Evolutionary conservation across 2,329 filamentous ascomycete species (phyloP), one percentile per base, ranked within the genome.

Genomic region (Pyrenochaeta sp.): DNA sequence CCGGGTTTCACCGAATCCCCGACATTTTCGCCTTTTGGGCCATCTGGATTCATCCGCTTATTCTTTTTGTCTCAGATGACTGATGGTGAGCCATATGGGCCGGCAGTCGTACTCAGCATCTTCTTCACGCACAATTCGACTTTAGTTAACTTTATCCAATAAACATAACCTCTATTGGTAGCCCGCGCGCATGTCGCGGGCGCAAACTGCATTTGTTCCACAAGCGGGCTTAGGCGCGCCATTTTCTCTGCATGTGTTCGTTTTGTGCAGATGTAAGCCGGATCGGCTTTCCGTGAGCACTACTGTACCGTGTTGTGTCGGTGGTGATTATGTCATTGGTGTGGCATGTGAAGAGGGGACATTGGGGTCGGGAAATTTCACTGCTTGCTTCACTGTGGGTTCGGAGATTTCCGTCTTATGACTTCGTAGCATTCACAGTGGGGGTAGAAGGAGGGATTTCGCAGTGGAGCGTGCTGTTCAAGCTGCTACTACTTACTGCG

Each of bases 61-160:
- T 36, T 45, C 27, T 48, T 49, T 15, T 19, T 47, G 54, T 62
- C 56, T 58, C 43, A 56, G 54, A 60, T 62, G 57, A 62, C 54
- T 44, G 48, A 60, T 58, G 51, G 19, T 19, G 19, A 19, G 19
- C 19, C 19, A 19, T 19, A 5, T 30, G 5, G 9, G 9, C 28
- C 28, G 28, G 28, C 28, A 30, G 28, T 30, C 28, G 28, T 30
- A 19, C 19, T 19, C 19, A 19, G 19, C 19, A 19, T 19, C 19
- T 19, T 19, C 19, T 19, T 19, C 19, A 19, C 19, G 19, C 19
- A 19, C 19, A 19, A 19, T 19, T 19, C 19, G 19, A 19, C 19
- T 19, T 19, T 19, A 19, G 19, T 19, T 19, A 19, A 19, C 19
- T 19, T 19, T 19, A 19, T 30, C 9, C 28, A 30, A 30, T 30